Base-by-base conservation (phyloP, 2,329 filamentous ascomycete species). In the Aspergillus sp. region DNA sequence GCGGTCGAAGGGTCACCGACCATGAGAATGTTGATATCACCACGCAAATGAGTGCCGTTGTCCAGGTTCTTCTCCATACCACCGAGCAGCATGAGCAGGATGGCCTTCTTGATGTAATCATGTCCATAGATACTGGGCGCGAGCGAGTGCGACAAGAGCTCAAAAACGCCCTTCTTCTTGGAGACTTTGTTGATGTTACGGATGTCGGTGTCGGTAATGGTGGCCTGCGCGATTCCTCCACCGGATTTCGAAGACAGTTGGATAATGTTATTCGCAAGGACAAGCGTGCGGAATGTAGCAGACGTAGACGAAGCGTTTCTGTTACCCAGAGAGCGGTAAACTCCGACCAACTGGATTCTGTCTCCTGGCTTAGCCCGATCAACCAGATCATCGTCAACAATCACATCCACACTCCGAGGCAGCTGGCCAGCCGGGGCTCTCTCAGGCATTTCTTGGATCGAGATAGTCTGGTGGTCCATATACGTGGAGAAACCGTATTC, bases 1-100 rank as follows among this genome's bases (percentile, higher is more conserved):
- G 95, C 95, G 0, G 95, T 99, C 0, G 95, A 99, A 3, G 95
- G 95, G 76, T 99, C 95, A 79, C 95, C 95, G 47, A 99, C 94
- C 95, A 99, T 98, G 54, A 99, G 84, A 67, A 99, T 96, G 75
- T 99, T 99, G 80, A 99, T 98, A 72, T 99, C 95, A 81, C 95
- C 95, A 84, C 95, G 90, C 74, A 99, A 80, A 85, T 99, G 95
- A 1, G 95, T 98, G 60, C 95, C 95, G 69, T 99, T 99, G 64
- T 98, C 95, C 59, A 99, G 79, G 71, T 99, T 99, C 83, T 99
- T 99, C 82, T 99, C 95, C 84, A 96, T 92, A 60, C 95, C 95
- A 71, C 95, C 91, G 13, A 99, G 82, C 27, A 99, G 84, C 91
- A 98, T 96, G 52, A 99, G 86, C 32, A 99, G 80, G 66, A 99